Base-by-base conservation (phyloP, 2,329 filamentous ascomycete genomes). In the Xylariomycetidae sp. region DNA sequence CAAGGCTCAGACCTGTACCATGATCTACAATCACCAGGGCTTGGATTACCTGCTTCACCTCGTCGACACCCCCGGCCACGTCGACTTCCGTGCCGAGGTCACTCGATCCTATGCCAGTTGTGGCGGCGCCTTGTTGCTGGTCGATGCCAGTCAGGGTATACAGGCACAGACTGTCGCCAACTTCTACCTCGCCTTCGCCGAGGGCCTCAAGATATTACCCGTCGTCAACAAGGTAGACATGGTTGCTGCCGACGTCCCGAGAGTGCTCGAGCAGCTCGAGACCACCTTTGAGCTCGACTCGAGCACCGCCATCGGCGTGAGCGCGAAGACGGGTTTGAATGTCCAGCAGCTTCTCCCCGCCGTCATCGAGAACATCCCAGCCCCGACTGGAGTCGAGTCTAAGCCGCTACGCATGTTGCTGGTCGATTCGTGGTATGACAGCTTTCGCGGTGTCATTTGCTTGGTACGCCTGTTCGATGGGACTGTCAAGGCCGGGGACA, bases 121-220 rank as follows among this genome's bases (percentile, higher is more conserved):
- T 58, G 90, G 89, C 44, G 94, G 92, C 31, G 90, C 92, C 1
- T 60, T 98, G 40, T 71, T 98, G 33, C 77, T 98, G 2, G 90
- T 98, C 3, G 92, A 98, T 69, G 92, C 90, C 6, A 94, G 86
- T 48, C 92, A 98, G 63, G 92, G 92, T 28, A 82, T 98, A 3
- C 92, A 98, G 65, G 92, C 92, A 5, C 92, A 98, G 68, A 98
- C 92, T 0, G 92, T 98, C 7, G 92, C 92, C 41, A 98, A 98
- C 61, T 98, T 98, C 64, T 96, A 97, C 58, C 78, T 97, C 16
- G 92, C 92, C 6, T 98, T 98, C 62, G 82, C 90, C 2, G 88
- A 97, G 59, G 87, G 88, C 12, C 66, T 98, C 32, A 74, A 80
- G 15, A 74, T 98, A 41, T 79, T 98, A 4, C 92, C 92, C 0